Evolutionary conservation across 2,329 filamentous ascomycete species (phyloP).

Genomic region (Sarocladium brachiariae): DNA sequence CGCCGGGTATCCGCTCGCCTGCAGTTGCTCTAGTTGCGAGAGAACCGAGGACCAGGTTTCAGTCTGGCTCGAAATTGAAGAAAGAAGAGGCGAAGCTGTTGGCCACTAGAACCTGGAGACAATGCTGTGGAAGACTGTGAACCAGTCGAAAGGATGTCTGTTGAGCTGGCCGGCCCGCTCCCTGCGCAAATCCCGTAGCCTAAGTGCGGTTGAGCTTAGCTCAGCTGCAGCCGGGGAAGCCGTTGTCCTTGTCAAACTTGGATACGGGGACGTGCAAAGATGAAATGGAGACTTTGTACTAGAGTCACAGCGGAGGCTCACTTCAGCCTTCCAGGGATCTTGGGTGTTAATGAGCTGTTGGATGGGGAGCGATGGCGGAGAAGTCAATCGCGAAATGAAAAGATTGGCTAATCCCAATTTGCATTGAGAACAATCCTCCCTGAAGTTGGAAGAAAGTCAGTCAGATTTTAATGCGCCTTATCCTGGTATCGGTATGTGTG

Average conservation of each 20-base stretch:
- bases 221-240: background rate
- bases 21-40: constrained; percentile 6
- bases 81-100: background rate
- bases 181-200: constrained; percentile 6
- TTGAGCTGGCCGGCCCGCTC: constrained; percentile 6
- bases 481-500: background rate
- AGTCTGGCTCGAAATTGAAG: background rate
- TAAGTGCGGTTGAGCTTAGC: constrained; percentile 1
- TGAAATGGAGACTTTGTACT: background rate
- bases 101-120: background rate
- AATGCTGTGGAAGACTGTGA: background rate
- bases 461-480: background rate
- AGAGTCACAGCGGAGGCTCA: background rate
- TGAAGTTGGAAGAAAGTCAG: background rate
- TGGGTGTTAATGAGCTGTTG: no score
- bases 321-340: constrained; percentile 2
- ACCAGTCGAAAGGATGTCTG: background rate
- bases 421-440: background rate
- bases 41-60: constrained; percentile 8
- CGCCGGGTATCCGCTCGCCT: constrained; percentile 8
- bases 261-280: background rate
- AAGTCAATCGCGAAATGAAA: background rate
- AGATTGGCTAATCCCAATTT: background rate
- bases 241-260: background rate
- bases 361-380: background rate